These are phyloP conservation scores for Gossypium schwendimanii DNA, from an alignment of 441 rosid genomes.

Conservation along the genomic window DNA sequence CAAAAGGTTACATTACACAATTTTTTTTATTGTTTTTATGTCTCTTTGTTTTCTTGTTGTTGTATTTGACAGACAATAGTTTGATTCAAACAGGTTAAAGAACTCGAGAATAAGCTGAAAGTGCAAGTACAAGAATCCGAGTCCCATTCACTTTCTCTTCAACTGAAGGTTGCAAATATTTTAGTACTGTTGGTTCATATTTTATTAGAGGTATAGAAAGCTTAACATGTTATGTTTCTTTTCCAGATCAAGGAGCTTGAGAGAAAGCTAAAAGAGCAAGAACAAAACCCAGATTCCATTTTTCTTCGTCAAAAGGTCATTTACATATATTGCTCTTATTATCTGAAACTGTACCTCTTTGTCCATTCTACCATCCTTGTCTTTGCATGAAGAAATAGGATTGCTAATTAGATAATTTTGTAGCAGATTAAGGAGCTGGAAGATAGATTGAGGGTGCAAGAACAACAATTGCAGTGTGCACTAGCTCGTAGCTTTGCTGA, in stretches of 20 bases:
- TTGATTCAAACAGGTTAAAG: slow-evolving; percentile 45
- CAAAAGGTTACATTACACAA: slow-evolving; percentile 40
- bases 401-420: not conserved
- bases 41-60: not conserved
- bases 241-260: slow-evolving; percentile 49
- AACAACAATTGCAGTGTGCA: slow-evolving; percentile 38
- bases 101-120: slow-evolving; percentile 62
- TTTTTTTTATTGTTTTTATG: not conserved
- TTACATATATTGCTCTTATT: not conserved
- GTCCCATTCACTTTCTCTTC: slow-evolving; percentile 35
- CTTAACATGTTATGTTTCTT: not conserved
- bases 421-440: slow-evolving; percentile 76
- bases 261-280: slow-evolving; percentile 36
- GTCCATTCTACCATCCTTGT: not conserved
- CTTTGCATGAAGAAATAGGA: not conserved
- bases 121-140: slow-evolving; percentile 54
- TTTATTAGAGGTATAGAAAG: slow-evolving; percentile 2
- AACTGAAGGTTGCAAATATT: slow-evolving; percentile 45
- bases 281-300: slow-evolving; percentile 36
- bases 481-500: slow-evolving; percentile 33
- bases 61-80: not conserved
- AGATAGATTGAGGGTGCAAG: slow-evolving; percentile 62
- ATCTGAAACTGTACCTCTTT: not conserved
- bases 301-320: slow-evolving; percentile 38
- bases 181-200: slow-evolving; percentile 1